Evolutionary conservation across 305 asterid species (phyloP).

Genomic region (Fraxinus floribunda): DNA sequence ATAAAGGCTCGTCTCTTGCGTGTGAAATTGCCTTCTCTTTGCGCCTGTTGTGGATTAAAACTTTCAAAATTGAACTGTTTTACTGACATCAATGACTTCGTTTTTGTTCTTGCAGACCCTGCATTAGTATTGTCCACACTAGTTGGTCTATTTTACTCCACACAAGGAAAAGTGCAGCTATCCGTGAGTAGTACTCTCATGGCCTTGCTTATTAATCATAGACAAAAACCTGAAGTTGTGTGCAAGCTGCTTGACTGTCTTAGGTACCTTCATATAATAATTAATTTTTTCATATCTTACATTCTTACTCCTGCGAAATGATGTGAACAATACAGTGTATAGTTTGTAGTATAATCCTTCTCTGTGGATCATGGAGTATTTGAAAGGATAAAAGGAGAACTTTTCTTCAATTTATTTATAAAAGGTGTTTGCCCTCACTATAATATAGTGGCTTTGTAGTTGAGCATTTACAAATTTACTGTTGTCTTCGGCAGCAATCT

Average conservation of each 20-base stretch:
- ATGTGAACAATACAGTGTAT: neutral
- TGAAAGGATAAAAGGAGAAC: neutral
- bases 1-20: constrained; percentile 1
- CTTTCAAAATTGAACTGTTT: constrained; percentile 3
- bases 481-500: constrained; percentile 52
- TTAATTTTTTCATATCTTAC: neutral
- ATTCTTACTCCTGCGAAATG: constrained; percentile 7
- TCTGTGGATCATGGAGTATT: neutral
- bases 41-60: constrained; percentile 4
- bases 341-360: constrained; percentile 7
- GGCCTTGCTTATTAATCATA: constrained; percentile 60
- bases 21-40: constrained; percentile 12
- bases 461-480: constrained; percentile 21
- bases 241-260: constrained; percentile 78
- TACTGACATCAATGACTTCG: constrained; percentile 4
- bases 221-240: constrained; percentile 63
- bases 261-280: constrained; percentile 43
- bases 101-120: constrained; percentile 59
- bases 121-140: constrained; percentile 60
- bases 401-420: neutral
- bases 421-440: neutral
- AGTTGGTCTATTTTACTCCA: constrained; percentile 58
- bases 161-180: constrained; percentile 41
- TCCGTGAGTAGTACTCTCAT: constrained; percentile 47
- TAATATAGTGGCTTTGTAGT: constrained; percentile 15